Percentiles rank a stretch among this genome's conserved stretches.
Conservation (phyloP, 345 rosid genomes). For the Sisymbrium altissimum region DNA sequence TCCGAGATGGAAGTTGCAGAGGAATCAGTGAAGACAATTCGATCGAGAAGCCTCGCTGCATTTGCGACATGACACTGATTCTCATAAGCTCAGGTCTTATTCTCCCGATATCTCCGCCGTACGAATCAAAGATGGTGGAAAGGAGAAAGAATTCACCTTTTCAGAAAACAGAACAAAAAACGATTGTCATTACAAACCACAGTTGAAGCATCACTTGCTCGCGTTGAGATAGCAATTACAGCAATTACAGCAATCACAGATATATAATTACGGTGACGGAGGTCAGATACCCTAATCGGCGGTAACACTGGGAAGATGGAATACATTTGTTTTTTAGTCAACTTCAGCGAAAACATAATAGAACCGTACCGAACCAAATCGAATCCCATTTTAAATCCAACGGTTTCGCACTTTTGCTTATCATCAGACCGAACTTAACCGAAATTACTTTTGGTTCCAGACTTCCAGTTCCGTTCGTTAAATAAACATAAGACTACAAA, state of each 20-base stretch:
- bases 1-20: constrained; percentile 58
- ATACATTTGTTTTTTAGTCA: no score
- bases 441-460: neutral
- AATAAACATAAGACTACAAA: neutral
- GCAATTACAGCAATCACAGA: no score
- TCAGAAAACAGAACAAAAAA: neutral
- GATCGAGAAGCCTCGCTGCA: constrained; percentile 39
- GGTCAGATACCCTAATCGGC: neutral
- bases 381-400: neutral
- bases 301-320: neutral
- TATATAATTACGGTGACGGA: no score
- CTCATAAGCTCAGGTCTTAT: constrained; percentile 13
- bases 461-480: neutral
- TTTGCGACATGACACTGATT: constrained; percentile 9
- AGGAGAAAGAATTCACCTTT: neutral
- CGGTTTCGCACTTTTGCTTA: neutral
- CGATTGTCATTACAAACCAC: neutral
- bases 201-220: neutral
- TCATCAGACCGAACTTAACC: neutral
- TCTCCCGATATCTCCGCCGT: neutral
- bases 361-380: neutral
- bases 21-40: constrained; percentile 46
- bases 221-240: no score
- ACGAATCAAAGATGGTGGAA: neutral
- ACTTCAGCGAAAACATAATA: no score